A percentile compares a stretch with the other conserved stretches of the same genome.
Conservation (phyloP, 129 eudicot species). For the Cynara cardunculus region DNA sequence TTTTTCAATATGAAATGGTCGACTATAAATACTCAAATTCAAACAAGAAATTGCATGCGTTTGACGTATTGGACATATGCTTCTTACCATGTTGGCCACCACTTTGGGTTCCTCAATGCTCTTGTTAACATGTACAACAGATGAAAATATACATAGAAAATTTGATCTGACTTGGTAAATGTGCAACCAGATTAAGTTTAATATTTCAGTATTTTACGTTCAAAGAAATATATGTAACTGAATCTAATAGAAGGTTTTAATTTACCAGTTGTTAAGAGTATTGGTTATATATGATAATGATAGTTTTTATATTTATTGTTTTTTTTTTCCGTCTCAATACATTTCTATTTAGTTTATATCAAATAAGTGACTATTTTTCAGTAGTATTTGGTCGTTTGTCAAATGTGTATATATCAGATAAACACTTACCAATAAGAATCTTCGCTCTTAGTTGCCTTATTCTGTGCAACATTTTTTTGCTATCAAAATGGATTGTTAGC, state of each 20-base stretch:
- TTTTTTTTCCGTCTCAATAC: not conserved
- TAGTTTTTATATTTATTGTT: too few species aligned
- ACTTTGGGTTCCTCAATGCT: slow-evolving; percentile 7
- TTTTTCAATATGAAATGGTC: too few species aligned
- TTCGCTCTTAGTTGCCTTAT: too few species aligned
- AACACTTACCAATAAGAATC: too few species aligned
- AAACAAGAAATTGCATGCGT: too few species aligned
- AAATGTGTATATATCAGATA: too few species aligned
- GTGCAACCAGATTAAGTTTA: not conserved
- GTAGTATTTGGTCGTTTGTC: not conserved
- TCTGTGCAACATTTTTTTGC: not conserved
- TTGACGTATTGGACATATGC: too few species aligned
- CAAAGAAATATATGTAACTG: not conserved
- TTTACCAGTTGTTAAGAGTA: too few species aligned
- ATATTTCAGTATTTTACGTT: too few species aligned
- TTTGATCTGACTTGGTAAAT: not conserved
- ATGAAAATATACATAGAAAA: not conserved
- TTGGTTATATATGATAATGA: not conserved
- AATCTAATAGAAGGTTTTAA: too few species aligned
- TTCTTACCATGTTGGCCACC: slow-evolving; percentile 8
- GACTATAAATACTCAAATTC: too few species aligned
- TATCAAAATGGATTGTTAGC: not conserved
- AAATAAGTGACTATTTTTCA: not conserved
- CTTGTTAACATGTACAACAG: not conserved
- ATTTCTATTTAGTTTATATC: not conserved